phyloP scores from a whole-genome alignment of 108 stramenopile genomes.

The Schizochytrium sp. region DNA sequence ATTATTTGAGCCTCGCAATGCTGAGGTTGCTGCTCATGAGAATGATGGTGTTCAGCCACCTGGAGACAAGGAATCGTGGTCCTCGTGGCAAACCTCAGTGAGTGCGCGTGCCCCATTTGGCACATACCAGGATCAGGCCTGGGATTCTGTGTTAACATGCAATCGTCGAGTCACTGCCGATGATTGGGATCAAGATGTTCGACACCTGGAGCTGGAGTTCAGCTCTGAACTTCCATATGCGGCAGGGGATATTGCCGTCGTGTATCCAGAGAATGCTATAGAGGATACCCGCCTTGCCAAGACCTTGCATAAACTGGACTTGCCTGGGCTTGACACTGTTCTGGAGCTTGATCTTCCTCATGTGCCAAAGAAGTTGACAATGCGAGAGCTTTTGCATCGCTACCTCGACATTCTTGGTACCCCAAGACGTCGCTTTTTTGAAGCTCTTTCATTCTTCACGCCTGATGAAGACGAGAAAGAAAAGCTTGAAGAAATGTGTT shows the following conservation, averaged over 20 bases:
- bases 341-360: not conserved
- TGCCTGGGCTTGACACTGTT: not conserved
- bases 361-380: not conserved
- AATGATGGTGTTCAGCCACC: no score
- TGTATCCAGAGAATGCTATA: slow-evolving; percentile 12
- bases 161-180: slow-evolving; percentile 13
- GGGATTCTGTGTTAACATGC: not conserved
- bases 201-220: not conserved
- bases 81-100: not conserved
- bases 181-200: slow-evolving; percentile 42
- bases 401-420: slow-evolving; percentile 62
- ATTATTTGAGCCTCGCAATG: not conserved
- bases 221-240: not conserved
- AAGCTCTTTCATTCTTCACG: slow-evolving; percentile 63
- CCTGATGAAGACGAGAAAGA: slow-evolving; percentile 65
- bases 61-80: not conserved
- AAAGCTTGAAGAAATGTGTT: slow-evolving; percentile 60
- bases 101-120: not conserved
- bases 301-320: not conserved
- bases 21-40: no score
- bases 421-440: slow-evolving; percentile 58
- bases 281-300: slow-evolving; percentile 1
- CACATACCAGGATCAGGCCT: not conserved
- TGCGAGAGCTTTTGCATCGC: slow-evolving; percentile 54
- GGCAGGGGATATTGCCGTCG: slow-evolving; percentile 54